Percentiles rank a stretch among this genome's conserved stretches.
Evolutionary conservation across 768 basidiomycete genomes (phyloP).

Genomic region (Termitomyces sp.): DNA sequence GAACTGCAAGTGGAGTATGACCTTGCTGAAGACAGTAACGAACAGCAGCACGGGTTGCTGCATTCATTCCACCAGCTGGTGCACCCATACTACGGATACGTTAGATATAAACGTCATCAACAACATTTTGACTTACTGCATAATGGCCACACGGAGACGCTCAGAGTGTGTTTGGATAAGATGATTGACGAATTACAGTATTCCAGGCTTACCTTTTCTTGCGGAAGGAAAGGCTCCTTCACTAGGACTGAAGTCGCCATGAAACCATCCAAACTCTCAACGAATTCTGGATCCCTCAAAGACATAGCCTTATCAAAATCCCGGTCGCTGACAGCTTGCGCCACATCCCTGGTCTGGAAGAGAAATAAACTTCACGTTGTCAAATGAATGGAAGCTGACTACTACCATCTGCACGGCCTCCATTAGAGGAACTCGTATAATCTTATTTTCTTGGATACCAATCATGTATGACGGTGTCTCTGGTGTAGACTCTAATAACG

Average conservation of each 20-base stretch:
- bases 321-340: constrained; percentile 72
- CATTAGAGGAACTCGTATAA: constrained; percentile 85
- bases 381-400: constrained; percentile 1
- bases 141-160: constrained; percentile 77
- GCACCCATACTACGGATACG: constrained; percentile 74
- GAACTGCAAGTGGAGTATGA: constrained; percentile 83
- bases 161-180: constrained; percentile 23
- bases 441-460: constrained; percentile 92
- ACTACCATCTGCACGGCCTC: constrained; percentile 87
- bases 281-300: constrained; percentile 88
- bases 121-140: constrained; percentile 60
- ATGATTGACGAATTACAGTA: neutral
- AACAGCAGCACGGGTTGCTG: constrained; percentile 90
- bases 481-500: constrained; percentile 79
- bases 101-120: neutral
- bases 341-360: constrained; percentile 77
- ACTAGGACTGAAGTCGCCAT: constrained; percentile 61
- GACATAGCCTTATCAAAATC: constrained; percentile 87
- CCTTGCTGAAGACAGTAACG: constrained; percentile 92
- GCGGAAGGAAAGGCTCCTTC: constrained; percentile 47
- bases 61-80: constrained; percentile 98
- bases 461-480: constrained; percentile 98
- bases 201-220: constrained; percentile 33
- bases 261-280: constrained; percentile 83
- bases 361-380: neutral